Base-by-base conservation (phyloP, 331 rosid genomes). In the Malus hybrid region DNA sequence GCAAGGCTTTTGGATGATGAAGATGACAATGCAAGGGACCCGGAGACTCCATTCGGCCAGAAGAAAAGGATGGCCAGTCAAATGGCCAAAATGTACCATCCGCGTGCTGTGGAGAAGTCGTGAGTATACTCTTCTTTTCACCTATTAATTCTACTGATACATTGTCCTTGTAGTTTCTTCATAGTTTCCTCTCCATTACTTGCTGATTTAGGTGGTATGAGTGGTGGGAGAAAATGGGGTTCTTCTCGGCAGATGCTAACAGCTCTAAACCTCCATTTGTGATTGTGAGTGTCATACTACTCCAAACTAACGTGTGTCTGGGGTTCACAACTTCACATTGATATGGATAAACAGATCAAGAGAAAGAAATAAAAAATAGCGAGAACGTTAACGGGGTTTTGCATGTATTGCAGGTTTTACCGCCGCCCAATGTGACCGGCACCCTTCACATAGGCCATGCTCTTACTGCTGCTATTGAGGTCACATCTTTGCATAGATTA, bases 391-490 rank as follows among this genome's bases (percentile, higher is more conserved):
- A 36, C 42, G 10, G 42, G 39, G 48, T 42, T 42, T 10, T 10
- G 14, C 67, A 39, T 67, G 46, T 69, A 79, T 79, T 81, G 80
- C 86, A 94, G 99, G 97, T 89, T 72, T 81, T 94, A 74, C 99
- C 99, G 9, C 99, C 99, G 56, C 97, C 99, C 9, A 94, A 92
- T 57, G 97, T 92, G 84, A 90, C 99, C 1, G 99, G 99, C 57
- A 96, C 97, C 27, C 97, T 94, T 80, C 97, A 94, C 75, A 94
- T 92, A 19, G 99, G 99, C 56, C 97, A 94, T 73, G 99, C 97
- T 67, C 97, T 94, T 74, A 90, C 97, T 50, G 92, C 97, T 70
- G 96, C 99, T 56, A 71, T 94, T n/a, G 97, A 94, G 99, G 99
- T 92, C 48, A 42, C 14, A 42, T 42, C 48, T 42, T 10, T 42